Evolutionary conservation across 2,329 filamentous ascomycete species (phyloP).

Genomic region (Fusarium siculi): DNA sequence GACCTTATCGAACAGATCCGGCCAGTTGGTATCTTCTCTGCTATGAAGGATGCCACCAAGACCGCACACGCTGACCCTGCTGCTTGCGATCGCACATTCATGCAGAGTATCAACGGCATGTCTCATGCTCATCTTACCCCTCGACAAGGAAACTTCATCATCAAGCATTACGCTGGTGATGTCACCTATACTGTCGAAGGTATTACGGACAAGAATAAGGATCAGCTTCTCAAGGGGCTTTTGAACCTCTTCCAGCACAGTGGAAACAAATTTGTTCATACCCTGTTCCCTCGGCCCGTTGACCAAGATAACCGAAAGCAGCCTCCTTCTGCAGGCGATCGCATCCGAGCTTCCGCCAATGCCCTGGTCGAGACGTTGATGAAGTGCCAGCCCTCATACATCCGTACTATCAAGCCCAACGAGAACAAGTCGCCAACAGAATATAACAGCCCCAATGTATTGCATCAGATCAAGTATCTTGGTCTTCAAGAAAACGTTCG

Average conservation of each 20-base stretch:
- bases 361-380: conserved; percentile 94
- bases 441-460: conserved; percentile 90
- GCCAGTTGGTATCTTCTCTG: conserved; percentile 92
- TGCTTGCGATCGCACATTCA: conserved; percentile 95
- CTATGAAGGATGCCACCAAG: conserved; percentile 96
- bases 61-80: conserved; percentile 97
- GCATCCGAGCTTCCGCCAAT: conserved; percentile 94
- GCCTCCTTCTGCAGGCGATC: conserved; percentile 93
- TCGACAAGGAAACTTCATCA: conserved; percentile 94
- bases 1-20: conserved; percentile 93
- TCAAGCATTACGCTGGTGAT: conserved; percentile 99
- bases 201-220: conserved; percentile 99
- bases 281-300: conserved; percentile 89
- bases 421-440: conserved; percentile 97
- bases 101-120: conserved; percentile 90
- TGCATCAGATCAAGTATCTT: conserved; percentile 99
- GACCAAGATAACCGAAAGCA: conserved; percentile 96
- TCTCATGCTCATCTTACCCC: conserved; percentile 91
- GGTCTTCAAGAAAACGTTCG: conserved; percentile 99
- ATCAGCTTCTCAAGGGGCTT: conserved; percentile 93
- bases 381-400: conserved; percentile 97
- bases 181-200: conserved; percentile 94
- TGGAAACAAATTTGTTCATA: conserved; percentile 86
- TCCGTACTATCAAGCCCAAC: conserved; percentile 98
- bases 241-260: conserved; percentile 87